Percentiles rank a stretch among this genome's conserved stretches.
Evolutionary conservation across 1,284 basidiomycete genomes (phyloP).

Genomic region (Naganishia albida): DNA sequence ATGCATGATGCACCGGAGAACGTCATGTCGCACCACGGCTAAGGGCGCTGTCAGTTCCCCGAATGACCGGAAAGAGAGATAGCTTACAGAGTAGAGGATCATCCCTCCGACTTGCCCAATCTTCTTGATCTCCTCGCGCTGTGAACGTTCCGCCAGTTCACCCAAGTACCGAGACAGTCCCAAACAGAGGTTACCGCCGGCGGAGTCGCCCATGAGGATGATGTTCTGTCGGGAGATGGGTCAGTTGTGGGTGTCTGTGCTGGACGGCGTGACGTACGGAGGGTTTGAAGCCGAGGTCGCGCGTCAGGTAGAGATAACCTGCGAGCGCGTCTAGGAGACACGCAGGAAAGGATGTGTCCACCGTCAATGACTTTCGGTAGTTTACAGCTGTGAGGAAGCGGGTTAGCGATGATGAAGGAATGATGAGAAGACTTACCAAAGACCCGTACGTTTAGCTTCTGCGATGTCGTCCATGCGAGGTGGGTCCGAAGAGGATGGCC

Average conservation of each 20-base stretch:
- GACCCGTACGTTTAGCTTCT: conserved; percentile 18
- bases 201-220: conserved; percentile 37
- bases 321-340: conserved; percentile 36
- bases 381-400: conserved; percentile 32
- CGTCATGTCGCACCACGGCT: conserved; percentile 37
- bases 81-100: conserved; percentile 32
- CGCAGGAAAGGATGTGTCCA: conserved; percentile 35
- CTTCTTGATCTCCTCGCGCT: conserved; percentile 2
- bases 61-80: background rate
- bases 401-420: background rate
- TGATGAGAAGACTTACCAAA: conserved; percentile 26
- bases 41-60: no score
- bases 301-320: conserved; percentile 34
- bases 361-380: conserved; percentile 36
- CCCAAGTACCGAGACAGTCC: conserved; percentile 37
- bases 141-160: conserved; percentile 30
- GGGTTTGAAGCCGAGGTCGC: conserved; percentile 33
- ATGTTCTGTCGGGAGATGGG: conserved; percentile 29
- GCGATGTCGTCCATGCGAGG: conserved; percentile 23
- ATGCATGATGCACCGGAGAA: conserved; percentile 25
- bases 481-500: conserved; percentile 30
- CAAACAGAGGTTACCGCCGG: conserved; percentile 35
- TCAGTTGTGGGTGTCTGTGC: background rate
- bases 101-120: conserved; percentile 31
- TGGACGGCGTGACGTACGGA: background rate